Conservation (phyloP, 441 rosid genomes). For the Brassica balearica region DNA sequence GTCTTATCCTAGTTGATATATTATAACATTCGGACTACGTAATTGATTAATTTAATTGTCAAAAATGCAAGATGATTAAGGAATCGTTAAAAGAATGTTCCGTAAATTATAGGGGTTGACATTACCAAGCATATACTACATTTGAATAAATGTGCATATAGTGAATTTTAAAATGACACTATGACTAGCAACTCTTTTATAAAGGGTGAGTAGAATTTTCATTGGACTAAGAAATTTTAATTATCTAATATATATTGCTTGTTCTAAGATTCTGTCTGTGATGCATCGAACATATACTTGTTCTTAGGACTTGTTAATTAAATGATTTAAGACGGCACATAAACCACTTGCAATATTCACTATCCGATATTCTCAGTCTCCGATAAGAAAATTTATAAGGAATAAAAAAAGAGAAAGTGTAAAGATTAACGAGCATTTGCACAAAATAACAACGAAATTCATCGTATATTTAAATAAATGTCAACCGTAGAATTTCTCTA, state of each 20-base stretch:
- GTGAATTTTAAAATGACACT: constrained; percentile 4
- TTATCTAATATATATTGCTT: constrained; percentile 6
- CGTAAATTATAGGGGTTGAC: background rate
- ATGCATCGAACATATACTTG: constrained; percentile 32
- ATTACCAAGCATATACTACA: background rate
- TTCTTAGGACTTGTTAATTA: constrained; percentile 9
- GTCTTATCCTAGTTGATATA: no score
- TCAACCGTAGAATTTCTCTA: background rate
- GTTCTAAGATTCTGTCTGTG: constrained; percentile 38
- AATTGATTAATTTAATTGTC: background rate
- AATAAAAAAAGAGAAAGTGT: background rate
- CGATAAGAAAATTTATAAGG: background rate
- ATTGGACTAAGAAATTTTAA: background rate
- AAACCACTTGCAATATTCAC: constrained; percentile 38
- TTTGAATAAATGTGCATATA: constrained; percentile 4
- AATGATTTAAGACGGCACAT: constrained; percentile 40
- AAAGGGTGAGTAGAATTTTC: constrained; percentile 1
- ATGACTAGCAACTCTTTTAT: background rate
- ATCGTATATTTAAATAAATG: background rate
- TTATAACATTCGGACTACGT: background rate
- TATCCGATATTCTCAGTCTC: constrained; percentile 15
- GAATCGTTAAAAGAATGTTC: background rate
- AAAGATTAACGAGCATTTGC: constrained; percentile 15
- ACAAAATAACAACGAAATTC: background rate
- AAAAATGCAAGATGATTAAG: background rate